Evolutionary conservation across 2,329 filamentous ascomycete genomes (phyloP).

Genomic region (Colletotrichum tamarilloi): DNA sequence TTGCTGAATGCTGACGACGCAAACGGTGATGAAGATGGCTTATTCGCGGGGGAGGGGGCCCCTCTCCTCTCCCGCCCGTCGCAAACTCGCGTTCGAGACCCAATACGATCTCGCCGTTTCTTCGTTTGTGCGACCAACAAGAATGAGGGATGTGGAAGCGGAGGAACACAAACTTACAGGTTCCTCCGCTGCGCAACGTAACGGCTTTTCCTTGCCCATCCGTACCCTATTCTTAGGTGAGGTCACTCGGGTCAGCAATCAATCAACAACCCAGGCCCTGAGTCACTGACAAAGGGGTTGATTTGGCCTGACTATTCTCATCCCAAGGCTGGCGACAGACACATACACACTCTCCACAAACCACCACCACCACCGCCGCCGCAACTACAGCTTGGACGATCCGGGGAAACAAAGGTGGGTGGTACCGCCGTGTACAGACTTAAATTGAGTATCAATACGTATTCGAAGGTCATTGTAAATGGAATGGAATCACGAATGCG

Average conservation of each 20-base stretch:
- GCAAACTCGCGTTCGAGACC: conserved; percentile 25
- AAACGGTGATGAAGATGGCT: conserved; percentile 4
- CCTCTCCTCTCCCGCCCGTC: background rate
- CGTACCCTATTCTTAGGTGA: background rate
- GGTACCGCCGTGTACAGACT: background rate
- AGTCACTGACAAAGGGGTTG: conserved; percentile 17
- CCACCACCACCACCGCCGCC: background rate
- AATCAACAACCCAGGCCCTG: background rate
- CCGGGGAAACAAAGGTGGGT: conserved; percentile 25
- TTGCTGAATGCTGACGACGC: conserved; percentile 27
- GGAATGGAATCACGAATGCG: conserved; percentile 6
- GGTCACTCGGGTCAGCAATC: conserved; percentile 4
- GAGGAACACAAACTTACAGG: background rate
- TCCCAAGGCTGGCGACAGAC: conserved; percentile 8
- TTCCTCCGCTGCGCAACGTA: background rate
- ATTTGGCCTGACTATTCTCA: conserved; percentile 17
- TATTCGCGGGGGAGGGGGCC: background rate
- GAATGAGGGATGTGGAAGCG: background rate
- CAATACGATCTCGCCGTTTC: conserved; percentile 27
- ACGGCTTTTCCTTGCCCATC: conserved; percentile 12
- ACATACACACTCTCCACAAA: background rate
- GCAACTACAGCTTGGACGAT: conserved; percentile 16
- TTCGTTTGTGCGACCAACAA: conserved; percentile 13
- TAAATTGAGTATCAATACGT: background rate
- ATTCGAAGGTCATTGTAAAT: background rate